Conservation (phyloP, 192 early-diverging fungal genomes). For the Rhizophagus prolifer region DNA sequence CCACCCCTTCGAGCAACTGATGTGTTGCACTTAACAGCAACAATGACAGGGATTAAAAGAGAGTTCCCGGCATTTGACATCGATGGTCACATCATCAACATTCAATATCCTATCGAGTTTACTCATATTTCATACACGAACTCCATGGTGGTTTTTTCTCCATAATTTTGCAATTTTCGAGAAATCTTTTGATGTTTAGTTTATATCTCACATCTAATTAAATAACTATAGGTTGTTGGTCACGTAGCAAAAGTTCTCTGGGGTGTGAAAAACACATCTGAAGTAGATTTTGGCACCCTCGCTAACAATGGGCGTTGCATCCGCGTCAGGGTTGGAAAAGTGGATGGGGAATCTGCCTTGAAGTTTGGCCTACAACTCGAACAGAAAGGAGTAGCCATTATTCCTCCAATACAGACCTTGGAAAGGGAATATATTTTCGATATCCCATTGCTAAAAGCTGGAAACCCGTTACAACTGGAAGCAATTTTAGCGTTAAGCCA, state of each 20-base stretch:
- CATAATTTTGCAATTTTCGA: neutral
- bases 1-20: conserved; percentile 1
- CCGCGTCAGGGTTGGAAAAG: neutral
- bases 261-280: no score
- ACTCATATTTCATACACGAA: conserved; percentile 17
- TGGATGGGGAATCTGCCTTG: neutral
- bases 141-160: neutral
- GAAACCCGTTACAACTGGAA: neutral
- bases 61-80: conserved; percentile 3
- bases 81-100: conserved; percentile 3
- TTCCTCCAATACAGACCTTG: no score
- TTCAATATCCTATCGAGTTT: conserved; percentile 20
- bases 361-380: no score
- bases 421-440: neutral
- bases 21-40: neutral
- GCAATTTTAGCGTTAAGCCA: neutral
- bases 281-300: conserved; percentile 1
- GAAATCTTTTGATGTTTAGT: neutral
- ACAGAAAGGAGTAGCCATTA: no score
- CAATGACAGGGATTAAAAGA: conserved; percentile 14
- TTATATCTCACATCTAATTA: no score
- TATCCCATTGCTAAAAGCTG: conserved; percentile 23
- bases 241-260: no score
- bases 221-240: no score
- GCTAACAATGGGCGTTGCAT: neutral